Conservation (phyloP, 2,329 filamentous ascomycete genomes). For the Colletotrichum tamarilloi region DNA sequence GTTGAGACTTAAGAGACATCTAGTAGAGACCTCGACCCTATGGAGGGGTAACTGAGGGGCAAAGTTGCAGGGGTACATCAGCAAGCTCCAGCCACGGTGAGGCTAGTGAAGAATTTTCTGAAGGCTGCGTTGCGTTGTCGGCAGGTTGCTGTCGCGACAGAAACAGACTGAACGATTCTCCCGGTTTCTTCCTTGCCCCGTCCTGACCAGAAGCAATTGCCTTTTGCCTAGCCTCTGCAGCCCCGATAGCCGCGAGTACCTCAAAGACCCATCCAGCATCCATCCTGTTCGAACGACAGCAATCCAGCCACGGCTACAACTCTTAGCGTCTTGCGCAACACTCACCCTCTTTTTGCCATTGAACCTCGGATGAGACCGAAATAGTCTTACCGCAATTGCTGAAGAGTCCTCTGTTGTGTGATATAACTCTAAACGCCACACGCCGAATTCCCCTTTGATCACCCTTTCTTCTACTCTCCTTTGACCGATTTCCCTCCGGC, state of each 20-base stretch:
- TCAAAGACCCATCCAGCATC: neutral
- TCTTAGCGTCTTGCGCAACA: constrained; percentile 21
- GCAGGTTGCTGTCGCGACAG: constrained; percentile 29
- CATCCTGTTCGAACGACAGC: constrained; percentile 1
- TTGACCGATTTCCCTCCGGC: constrained; percentile 1
- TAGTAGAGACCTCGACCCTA: neutral
- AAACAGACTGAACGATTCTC: constrained; percentile 26
- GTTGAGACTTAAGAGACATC: neutral
- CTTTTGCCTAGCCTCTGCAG: neutral
- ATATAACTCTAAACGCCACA: constrained; percentile 19
- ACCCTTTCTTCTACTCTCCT: neutral
- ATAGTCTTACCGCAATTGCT: constrained; percentile 10
- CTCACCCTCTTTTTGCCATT: constrained; percentile 3
- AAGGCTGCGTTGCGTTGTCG: neutral
- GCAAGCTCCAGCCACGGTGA: constrained; percentile 28
- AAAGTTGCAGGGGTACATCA: constrained; percentile 20
- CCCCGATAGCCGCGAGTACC: constrained; percentile 22
- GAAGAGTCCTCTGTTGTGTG: constrained; percentile 10
- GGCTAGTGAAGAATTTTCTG: constrained; percentile 26
- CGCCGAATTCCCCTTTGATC: neutral
- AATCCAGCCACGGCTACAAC: constrained; percentile 4
- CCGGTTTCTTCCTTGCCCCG: constrained; percentile 31
- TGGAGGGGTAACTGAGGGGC: constrained; percentile 36
- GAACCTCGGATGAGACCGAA: constrained; percentile 31
- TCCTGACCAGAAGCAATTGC: neutral